Conservation (phyloP, 331 rosid species). For the Spiraea crenata region DNA sequence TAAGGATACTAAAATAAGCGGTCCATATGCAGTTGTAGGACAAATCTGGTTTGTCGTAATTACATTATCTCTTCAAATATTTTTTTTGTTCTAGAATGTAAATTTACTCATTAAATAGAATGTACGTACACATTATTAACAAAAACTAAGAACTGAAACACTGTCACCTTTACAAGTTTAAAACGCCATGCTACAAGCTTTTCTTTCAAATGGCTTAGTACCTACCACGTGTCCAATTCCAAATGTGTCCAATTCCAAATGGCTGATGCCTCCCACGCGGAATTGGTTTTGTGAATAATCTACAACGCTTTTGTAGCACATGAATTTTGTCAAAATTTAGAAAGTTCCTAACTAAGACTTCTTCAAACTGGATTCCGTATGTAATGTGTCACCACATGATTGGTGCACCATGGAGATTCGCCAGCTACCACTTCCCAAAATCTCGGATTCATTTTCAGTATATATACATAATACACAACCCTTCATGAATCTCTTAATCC, state of each 20-base stretch:
- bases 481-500: not conserved
- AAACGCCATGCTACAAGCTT: too few species aligned
- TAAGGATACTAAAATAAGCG: too few species aligned
- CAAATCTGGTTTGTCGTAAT: too few species aligned
- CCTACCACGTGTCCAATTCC: not conserved
- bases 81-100: too few species aligned
- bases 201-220: not conserved
- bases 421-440: not conserved
- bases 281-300: not conserved
- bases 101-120: too few species aligned
- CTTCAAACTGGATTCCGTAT: constrained; percentile 3
- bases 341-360: not conserved
- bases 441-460: not conserved
- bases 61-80: too few species aligned
- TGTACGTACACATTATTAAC: too few species aligned
- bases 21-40: too few species aligned
- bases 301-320: not conserved
- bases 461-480: constrained; percentile 8
- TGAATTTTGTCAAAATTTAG: not conserved
- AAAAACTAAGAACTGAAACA: too few species aligned
- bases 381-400: not conserved
- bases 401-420: not conserved
- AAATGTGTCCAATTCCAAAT: not conserved
- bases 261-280: not conserved
- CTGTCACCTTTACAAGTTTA: too few species aligned